Conservation (phyloP, 2,329 filamentous ascomycete genomes). For the Trichoderma koningiopsis region DNA sequence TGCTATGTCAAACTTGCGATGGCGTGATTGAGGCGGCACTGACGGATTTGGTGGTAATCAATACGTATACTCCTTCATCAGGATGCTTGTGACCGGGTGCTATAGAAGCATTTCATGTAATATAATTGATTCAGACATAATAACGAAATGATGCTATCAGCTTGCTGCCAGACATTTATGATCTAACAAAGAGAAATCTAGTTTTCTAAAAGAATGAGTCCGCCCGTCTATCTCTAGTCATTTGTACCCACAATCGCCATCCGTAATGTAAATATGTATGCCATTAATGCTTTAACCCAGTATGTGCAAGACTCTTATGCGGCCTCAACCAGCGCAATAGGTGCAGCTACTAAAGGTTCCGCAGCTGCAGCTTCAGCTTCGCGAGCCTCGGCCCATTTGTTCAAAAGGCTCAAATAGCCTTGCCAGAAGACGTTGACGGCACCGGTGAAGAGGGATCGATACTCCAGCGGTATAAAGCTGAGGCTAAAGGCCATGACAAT, state of each 20-base stretch:
- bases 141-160: not conserved
- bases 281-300: not conserved
- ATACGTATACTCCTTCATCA: not conserved
- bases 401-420: constrained; percentile 82
- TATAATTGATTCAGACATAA: not conserved
- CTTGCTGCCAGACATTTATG: not conserved
- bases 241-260: not conserved
- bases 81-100: not conserved
- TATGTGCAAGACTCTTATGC: not conserved
- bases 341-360: not conserved
- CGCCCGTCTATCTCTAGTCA: not conserved
- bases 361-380: constrained; percentile 23
- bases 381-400: constrained; percentile 65
- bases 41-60: not conserved
- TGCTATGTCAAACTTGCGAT: constrained; percentile 34
- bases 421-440: constrained; percentile 87
- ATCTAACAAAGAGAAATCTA: not conserved
- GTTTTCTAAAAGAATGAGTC: not conserved
- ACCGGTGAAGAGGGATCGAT: constrained; percentile 77
- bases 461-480: constrained; percentile 77
- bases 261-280: not conserved
- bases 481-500: constrained; percentile 85
- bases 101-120: not conserved
- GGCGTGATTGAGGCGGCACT: constrained; percentile 6
- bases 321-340: not conserved